Percentiles rank a stretch among this genome's conserved stretches.
Conservation (phyloP, 202 grass and related monocot species). For the Bolboschoenoplectus hybrid region DNA sequence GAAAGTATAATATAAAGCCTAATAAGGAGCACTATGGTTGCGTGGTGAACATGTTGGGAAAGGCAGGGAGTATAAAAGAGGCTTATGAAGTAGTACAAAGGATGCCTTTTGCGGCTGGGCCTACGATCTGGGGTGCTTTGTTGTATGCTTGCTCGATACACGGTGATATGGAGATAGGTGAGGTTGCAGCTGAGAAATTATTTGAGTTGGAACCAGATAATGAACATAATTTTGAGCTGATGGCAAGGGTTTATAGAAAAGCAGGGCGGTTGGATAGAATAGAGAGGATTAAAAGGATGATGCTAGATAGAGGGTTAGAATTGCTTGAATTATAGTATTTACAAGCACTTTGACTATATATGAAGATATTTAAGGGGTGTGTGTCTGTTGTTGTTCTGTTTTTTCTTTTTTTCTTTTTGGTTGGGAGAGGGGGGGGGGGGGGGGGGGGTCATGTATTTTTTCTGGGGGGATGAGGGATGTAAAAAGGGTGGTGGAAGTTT, state of each 20-base stretch:
- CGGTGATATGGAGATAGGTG: slow-evolving; percentile 36
- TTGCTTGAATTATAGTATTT: slow-evolving; percentile 18
- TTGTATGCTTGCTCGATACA: slow-evolving; percentile 51
- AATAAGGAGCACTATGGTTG: slow-evolving; percentile 49
- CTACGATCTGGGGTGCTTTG: slow-evolving; percentile 47
- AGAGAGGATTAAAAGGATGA: slow-evolving; percentile 47
- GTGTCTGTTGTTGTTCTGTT: no score
- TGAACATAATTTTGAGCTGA: slow-evolving; percentile 42
- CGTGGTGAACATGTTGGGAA: slow-evolving; percentile 64
- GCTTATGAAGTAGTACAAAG: slow-evolving; percentile 47
- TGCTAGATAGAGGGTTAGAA: slow-evolving; percentile 47
- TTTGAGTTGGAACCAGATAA: slow-evolving; percentile 58
- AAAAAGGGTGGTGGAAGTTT: not conserved
- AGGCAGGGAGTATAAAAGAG: slow-evolving; percentile 45
- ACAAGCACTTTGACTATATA: not conserved
- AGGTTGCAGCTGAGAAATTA: slow-evolving; percentile 36
- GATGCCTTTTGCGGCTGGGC: slow-evolving; percentile 37
- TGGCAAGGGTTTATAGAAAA: slow-evolving; percentile 43
- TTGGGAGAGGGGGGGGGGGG: no score
- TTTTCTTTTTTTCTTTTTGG: no score
- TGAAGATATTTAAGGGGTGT: not conserved
- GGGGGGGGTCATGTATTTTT: not conserved
- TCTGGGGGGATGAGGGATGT: not conserved
- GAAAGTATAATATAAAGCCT: slow-evolving; percentile 44
- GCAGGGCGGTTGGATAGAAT: slow-evolving; percentile 37